Evolutionary conservation across 2,329 filamentous ascomycete species (phyloP), one percentile per base, ranked within the genome.

Genomic region (Fusarium secorum): DNA sequence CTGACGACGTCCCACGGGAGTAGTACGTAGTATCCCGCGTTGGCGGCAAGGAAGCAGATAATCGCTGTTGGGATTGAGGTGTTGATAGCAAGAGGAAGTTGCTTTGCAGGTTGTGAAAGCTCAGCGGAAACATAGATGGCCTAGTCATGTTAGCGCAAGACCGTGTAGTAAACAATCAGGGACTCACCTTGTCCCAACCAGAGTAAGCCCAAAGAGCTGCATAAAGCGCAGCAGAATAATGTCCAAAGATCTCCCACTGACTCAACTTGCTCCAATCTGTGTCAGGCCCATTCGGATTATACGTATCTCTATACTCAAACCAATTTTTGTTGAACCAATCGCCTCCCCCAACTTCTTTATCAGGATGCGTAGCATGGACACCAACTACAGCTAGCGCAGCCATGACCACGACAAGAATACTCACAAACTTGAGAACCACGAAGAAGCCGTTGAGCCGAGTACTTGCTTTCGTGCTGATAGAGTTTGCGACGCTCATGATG

Each of bases 171-270:
- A 22, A 18, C 0, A 2, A 13, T 4, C 0, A 18, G n/a, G 0
- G 18, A 48, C 83, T 79, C 41, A 87, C 87, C 80, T 90, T 90
- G 60, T 91, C 89, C 89, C 89, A 91, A 1, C 89, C 89, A 1
- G 87, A 89, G 64, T 90, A 91, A 0, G 87, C 89, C 89, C 88
- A 91, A 0, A 91, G 75, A 0, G 87, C 88, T 0, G 85, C 89
- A 70, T 90, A 90, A 2, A 90, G 80, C 0, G 89, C 89, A 3
- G 88, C 84, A 6, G 87, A 88, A 60, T 86, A 86, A 70, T 90
- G 86, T 0, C 89, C 89, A 30, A 90, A 83, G 15, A 87, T 81
- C 60, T 89, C 87, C 89, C 89, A 91, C 32, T 81, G 77, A 9
- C 83, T 79, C 44, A 90, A 71, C 3, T 75, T 66, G 1, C 75